phyloP scores from a whole-genome alignment of 371 early-diverging fungal species.

The Syncephalis fuscata region DNA sequence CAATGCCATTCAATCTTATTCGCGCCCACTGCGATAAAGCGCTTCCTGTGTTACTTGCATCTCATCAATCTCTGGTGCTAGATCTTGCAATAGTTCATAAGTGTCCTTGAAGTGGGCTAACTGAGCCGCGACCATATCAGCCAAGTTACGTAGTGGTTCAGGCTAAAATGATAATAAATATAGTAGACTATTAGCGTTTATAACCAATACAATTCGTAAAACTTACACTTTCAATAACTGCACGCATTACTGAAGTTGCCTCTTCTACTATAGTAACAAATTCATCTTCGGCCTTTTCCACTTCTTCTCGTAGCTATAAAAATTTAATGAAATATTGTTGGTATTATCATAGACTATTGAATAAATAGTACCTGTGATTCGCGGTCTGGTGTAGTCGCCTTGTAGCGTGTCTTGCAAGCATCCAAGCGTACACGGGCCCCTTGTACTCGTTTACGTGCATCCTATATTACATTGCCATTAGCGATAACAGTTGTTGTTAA shows the following conservation, averaged over 20 bases:
- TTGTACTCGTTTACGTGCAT: constrained; percentile 66
- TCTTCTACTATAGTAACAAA: constrained; percentile 86
- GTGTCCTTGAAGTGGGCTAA: constrained; percentile 70
- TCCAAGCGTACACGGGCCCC: constrained; percentile 66
- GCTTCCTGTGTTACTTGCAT: constrained; percentile 81
- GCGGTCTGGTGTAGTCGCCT: constrained; percentile 41
- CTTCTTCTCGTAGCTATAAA: constrained; percentile 34
- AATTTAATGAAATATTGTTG: background rate
- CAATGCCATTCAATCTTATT: constrained; percentile 6
- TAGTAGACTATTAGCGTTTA: background rate
- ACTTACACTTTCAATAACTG: constrained; percentile 63
- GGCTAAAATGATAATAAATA: constrained; percentile 23
- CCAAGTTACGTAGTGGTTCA: constrained; percentile 64
- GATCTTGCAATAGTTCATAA: constrained; percentile 51
- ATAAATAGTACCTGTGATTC: constrained; percentile 25
- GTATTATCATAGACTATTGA: background rate
- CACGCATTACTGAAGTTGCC: constrained; percentile 77
- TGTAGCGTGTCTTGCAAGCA: constrained; percentile 59
- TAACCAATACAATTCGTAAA: background rate
- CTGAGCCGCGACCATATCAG: constrained; percentile 75
- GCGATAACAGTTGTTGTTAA: background rate
- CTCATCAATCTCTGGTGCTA: constrained; percentile 84
- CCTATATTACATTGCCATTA: constrained; percentile 13
- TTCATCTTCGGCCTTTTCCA: constrained; percentile 80
- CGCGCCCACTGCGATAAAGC: constrained; percentile 42